These are phyloP conservation scores for Cucumis cinereus DNA, from an alignment of 306 rosid genomes.

Conservation along the genomic window DNA sequence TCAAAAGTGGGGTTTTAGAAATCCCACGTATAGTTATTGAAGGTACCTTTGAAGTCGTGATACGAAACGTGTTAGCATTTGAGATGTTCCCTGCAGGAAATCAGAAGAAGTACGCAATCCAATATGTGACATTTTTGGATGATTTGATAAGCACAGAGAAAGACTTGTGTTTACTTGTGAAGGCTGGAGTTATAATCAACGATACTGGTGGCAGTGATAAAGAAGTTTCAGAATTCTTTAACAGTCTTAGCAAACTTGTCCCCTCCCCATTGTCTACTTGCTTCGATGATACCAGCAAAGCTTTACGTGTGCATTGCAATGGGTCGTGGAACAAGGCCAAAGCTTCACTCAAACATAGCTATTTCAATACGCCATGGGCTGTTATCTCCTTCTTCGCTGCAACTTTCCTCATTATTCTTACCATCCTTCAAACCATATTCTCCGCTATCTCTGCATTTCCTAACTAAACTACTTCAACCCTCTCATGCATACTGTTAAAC, in stretches of 20 bases:
- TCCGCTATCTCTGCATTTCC: not conserved
- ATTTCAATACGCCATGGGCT: not conserved
- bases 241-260: not conserved
- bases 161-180: not conserved
- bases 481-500: too few relatives aligned
- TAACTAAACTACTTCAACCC: too few relatives aligned
- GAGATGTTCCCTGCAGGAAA: not conserved
- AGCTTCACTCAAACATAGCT: not conserved
- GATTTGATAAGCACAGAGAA: not conserved
- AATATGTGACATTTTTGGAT: not conserved
- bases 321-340: not conserved
- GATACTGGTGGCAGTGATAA: not conserved
- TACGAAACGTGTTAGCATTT: constrained; percentile 18
- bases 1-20: not conserved
- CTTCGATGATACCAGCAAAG: not conserved
- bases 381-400: not conserved
- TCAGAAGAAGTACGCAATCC: not conserved
- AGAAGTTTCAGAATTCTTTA: not conserved
- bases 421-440: not conserved
- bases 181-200: not conserved
- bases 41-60: not conserved
- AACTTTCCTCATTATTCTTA: not conserved
- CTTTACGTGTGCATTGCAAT: not conserved
- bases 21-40: not conserved
- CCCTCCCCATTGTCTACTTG: too few relatives aligned